Base-by-base conservation (phyloP, 306 rosid genomes). In the Inga laurina region DNA sequence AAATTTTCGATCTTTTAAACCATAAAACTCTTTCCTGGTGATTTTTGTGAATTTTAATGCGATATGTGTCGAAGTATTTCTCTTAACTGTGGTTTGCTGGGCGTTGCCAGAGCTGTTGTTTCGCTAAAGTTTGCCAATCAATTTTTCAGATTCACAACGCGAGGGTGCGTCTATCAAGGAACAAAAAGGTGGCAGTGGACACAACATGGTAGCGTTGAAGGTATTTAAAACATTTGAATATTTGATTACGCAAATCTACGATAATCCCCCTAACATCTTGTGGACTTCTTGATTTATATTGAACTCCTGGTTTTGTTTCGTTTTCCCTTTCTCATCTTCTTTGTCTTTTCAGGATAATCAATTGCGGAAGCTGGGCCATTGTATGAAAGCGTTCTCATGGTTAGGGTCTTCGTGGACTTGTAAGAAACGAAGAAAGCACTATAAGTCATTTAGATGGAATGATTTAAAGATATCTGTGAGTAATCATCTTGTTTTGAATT, bases 381-480 rank as follows among this genome's bases (percentile, higher is more conserved):
- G 15, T 51, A 32, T 86, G 0, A 84, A 83, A 56, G 92, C 90
- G 19, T 91, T 93, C 75, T 57, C 81, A 51, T 95, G 99, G 99
- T 54, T 87, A 75, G 99, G 97, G 62, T 82, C 85, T 45, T 89
- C 94, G 1, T 90, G 88, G 93, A 88, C 83, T 0, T 89, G 97
- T 77, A 87, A 84, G 85, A 92, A 90, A 71, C 91, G 86, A 79
- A 88, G 94, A 65, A 86, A 84, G 72, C 99, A 93, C 84, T 93
- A 91, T 57, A 83, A 86, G 62, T 87, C 93, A 11, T 93, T 91
- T 74, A 70, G 79, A 85, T 85, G 93, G 24, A 92, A 93, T 5
- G 88, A 92, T 48, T 88, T 92, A 84, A 84, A 88, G 83, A 92
- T 95, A 79, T 93, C 93, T 8, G 98, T 95, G 68, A 87, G 97